Conservation (phyloP, 139 green algal genomes). For the Chlorella vulgaris region DNA sequence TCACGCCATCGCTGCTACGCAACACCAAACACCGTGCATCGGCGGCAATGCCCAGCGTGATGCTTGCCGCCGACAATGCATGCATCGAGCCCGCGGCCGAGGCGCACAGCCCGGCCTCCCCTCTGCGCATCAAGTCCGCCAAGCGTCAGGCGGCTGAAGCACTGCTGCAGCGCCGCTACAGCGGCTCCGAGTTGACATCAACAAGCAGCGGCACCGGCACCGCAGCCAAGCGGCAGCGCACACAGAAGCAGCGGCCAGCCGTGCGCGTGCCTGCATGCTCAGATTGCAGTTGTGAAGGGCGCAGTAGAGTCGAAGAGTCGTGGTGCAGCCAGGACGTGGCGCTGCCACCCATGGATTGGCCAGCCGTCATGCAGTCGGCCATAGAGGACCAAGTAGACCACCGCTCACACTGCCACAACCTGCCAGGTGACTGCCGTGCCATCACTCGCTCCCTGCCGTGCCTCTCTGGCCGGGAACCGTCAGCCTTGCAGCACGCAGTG, state of each 20-base stretch:
- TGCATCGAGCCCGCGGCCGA: neutral
- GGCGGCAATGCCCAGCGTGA: neutral
- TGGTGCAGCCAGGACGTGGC: constrained; percentile 37
- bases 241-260: neutral
- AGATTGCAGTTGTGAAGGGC: neutral
- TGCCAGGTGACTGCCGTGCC: neutral
- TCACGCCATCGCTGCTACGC: no score
- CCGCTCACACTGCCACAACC: neutral
- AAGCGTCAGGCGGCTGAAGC: constrained; percentile 29
- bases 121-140: constrained; percentile 17
- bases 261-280: constrained; percentile 22
- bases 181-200: neutral
- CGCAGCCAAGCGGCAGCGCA: constrained; percentile 5
- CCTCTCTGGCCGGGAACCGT: no score
- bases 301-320: neutral
- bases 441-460: neutral
- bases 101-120: neutral
- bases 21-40: no score
- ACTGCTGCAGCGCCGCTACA: constrained; percentile 26
- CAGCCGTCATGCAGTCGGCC: constrained; percentile 1
- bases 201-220: neutral
- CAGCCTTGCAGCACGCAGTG: no score
- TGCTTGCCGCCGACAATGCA: neutral
- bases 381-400: neutral
- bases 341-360: constrained; percentile 37